A percentile compares a stretch with the other conserved stretches of the same genome.
These are phyloP conservation scores for Saturnispora kantuleensis DNA, from an alignment of 805 yeast species.

Conservation along the genomic window DNA sequence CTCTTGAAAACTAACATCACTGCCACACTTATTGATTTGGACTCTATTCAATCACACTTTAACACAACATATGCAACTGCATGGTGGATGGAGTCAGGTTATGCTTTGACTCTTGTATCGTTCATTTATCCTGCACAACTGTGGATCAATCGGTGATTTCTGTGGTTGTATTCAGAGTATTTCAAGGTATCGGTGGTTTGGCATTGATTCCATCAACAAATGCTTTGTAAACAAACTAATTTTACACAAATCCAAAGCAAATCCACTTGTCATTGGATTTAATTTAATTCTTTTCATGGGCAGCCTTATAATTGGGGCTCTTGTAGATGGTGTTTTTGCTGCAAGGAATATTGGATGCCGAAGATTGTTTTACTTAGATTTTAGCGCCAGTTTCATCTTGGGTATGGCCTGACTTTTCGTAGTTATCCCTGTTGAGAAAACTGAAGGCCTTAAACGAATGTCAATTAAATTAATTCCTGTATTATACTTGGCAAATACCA, in stretches of 20 bases:
- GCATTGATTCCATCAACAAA: conserved; percentile 28
- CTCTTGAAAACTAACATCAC: conserved; percentile 23
- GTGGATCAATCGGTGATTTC: conserved; percentile 27
- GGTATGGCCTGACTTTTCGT: too few species aligned
- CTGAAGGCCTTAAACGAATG: too few species aligned
- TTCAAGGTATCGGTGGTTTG: conserved; percentile 37
- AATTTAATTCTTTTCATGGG: conserved; percentile 18
- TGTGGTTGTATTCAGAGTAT: conserved; percentile 33
- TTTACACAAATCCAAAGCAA: conserved; percentile 7
- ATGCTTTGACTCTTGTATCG: conserved; percentile 35
- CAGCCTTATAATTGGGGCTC: conserved; percentile 30
- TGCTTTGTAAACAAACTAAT: conserved; percentile 19
- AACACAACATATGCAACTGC: conserved; percentile 28
- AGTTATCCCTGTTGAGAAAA: too few species aligned
- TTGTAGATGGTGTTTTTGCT: conserved; percentile 38
- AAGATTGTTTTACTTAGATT: conserved; percentile 24
- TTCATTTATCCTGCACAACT: conserved; percentile 32
- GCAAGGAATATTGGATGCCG: conserved; percentile 30
- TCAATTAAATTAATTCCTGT: too few species aligned
- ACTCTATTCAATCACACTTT: conserved; percentile 29
- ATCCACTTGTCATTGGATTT: conserved; percentile 12
- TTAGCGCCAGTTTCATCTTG: too few species aligned
- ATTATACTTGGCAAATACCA: too few species aligned
- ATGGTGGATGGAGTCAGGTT: conserved; percentile 34
- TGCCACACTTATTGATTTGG: conserved; percentile 18